Evolutionary conservation across 768 basidiomycete species (phyloP), one percentile per base, ranked within the genome.

Genomic region (Auriscalpium orientale): DNA sequence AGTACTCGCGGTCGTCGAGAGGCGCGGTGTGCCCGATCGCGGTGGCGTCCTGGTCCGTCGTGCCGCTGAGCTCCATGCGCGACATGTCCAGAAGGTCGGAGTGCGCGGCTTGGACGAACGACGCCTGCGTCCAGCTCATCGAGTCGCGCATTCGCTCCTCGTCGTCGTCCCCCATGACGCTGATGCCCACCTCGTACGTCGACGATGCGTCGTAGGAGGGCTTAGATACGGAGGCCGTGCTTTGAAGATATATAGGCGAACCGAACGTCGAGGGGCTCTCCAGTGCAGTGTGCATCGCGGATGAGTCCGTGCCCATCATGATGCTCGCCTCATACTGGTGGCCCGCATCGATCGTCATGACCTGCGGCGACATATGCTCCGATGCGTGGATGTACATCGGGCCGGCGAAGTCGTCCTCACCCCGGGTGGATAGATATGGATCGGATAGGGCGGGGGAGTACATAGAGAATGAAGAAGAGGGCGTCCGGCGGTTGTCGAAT

Each of bases 231-330:
- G 61, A 61, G 5, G 61, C 47, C 20, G 59, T 53, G 9, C 53
- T 57, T 16, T 35, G 48, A 18, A 61, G 51, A 43, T 57, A 60
- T 20, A 57, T 54, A 7, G 56, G 48, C 35, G 59, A 53, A 46
- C 33, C 53, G 21, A 53, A 57, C 8, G 56, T 51, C 28, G 46
- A 36, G 11, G 56, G 60, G 43, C 56, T 60, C 33, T 62, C 61
- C 15, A 61, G 48, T 4, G 61, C 61, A 9, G 61, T 62, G 49
- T 61, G 61, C 61, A 62, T 62, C 50, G 59, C 58, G 35, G 58
- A 3, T 2, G 61, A 62, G 37, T 60, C 61, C 1, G 56, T n/a
- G 16, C 59, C 57, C 38, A 44, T 53, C 59, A 62, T 57, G 54
- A 62, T 22, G 51, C 59, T 60, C 16, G 46, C 40, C n/a, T 62